Evolutionary conservation across 441 rosid species (phyloP), one percentile per base, ranked within the genome.

Genomic region (Corymbia citriodora): DNA sequence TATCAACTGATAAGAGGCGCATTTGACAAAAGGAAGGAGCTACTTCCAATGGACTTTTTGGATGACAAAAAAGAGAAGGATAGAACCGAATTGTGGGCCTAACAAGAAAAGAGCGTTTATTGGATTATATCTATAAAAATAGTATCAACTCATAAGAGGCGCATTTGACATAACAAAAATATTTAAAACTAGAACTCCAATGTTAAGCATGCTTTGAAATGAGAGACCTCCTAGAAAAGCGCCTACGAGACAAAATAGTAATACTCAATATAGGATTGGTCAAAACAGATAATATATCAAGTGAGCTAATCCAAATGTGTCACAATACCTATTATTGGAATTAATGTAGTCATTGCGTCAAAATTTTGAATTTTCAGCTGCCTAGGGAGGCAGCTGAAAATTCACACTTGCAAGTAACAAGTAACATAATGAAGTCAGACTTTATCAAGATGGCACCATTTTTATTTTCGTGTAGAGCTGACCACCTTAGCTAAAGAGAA

Each of bases 241-340:
- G 27, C 29, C 29, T 33, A 33, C 33, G 33, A 21, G 6, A 57
- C 21, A 57, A 57, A 57, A 57, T 57, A 57, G 0, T 2, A 13
- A 57, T 12, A 23, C 63, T 57, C 4, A 0, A 2, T 57, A 2
- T 57, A 23, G 2, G 13, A 57, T 0, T 0, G 23, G 29, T 23
- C 63, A 21, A 57, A 57, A 13, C 0, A 1, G 21, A 57, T 0
- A 57, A 9, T 57, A 57, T 57, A 11, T 57, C 2, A 57, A 57
- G 13, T 57, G 63, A 57, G 29, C 21, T 57, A 57, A 57, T 57
- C 3, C 29, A 57, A 57, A 57, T 21, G 53, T 9, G 23, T 23
- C 21, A 4, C 63, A 21, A 33, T 33, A 33, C 33, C 33, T 33
- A 33, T 33, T 33, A 2, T 57, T 57, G 2, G 13, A 23, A 57